phyloP scores from a whole-genome alignment of 495 filamentous ascomycete species.

The Collariella sp. region DNA sequence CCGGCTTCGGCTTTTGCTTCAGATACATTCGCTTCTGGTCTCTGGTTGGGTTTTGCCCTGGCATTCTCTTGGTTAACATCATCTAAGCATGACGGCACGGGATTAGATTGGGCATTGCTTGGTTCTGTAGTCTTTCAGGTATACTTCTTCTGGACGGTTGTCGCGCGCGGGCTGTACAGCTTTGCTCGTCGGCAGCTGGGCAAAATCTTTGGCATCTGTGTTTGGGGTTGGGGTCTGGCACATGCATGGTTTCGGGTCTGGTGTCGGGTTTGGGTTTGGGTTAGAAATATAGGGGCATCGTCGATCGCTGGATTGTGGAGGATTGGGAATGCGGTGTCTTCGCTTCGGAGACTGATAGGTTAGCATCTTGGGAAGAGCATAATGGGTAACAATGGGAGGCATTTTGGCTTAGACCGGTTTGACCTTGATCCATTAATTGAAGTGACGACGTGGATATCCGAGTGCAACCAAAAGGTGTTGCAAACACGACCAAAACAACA shows the following conservation, averaged over 20 bases:
- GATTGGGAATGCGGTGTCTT: not conserved
- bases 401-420: not conserved
- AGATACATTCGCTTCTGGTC: not conserved
- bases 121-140: slow-evolving; percentile 20
- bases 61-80: slow-evolving; percentile 14
- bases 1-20: not conserved
- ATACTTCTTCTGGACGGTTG: slow-evolving; percentile 18
- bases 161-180: slow-evolving; percentile 8
- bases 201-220: slow-evolving; percentile 1
- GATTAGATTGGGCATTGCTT: slow-evolving; percentile 19
- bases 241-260: not conserved
- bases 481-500: not conserved
- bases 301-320: not conserved
- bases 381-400: not conserved
- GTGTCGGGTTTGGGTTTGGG: not conserved
- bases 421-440: not conserved
- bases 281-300: not conserved
- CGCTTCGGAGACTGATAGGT: slow-evolving; percentile 1
- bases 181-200: not conserved
- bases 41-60: slow-evolving; percentile 16
- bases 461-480: not conserved
- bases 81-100: slow-evolving; percentile 4
- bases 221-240: not conserved
- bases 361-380: not conserved
- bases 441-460: not conserved